Conservation (phyloP, 176 grass and related monocot genomes). For the sorghum (Sorghum bicolor) region Sorghum_bicolor_NCBIv3 NC_012872.2:61569001-61569500, state of each 20-base stretch:
- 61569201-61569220: not conserved
- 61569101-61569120: slow-evolving; percentile 78
- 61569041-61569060: slow-evolving; percentile 62
- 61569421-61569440: not conserved
- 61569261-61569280: not conserved
- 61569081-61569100: slow-evolving; percentile 53
- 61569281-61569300: slow-evolving; percentile 86
- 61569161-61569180: not conserved
- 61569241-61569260: not conserved
- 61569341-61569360: slow-evolving; percentile 60
- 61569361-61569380: slow-evolving; percentile 53
- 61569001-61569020: slow-evolving; percentile 77
- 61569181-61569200: not conserved
- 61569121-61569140: slow-evolving; percentile 88
- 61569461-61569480: slow-evolving; percentile 72
- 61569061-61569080: slow-evolving; percentile 68
- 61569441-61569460: slow-evolving; percentile 53
- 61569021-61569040: slow-evolving; percentile 64
- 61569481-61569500: slow-evolving; percentile 76
- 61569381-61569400: not conserved
- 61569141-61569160: not conserved
- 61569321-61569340: slow-evolving; percentile 71
- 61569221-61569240: no score
- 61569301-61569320: slow-evolving; percentile 77
- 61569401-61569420: not conserved